Evolutionary conservation across 345 rosid genomes (phyloP).

Genomic region (Populus deltoides): DNA sequence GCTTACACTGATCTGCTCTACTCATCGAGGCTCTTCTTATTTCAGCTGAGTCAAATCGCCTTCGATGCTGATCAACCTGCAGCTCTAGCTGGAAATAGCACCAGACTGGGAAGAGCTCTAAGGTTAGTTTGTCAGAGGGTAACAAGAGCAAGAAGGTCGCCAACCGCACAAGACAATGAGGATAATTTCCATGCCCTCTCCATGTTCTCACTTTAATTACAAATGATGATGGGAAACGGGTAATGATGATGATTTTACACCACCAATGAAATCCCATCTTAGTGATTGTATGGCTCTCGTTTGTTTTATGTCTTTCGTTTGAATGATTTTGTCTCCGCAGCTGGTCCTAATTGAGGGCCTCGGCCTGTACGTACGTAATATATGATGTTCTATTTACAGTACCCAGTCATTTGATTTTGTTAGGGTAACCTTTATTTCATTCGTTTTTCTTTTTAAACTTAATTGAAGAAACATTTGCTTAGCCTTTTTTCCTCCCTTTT

Average conservation of each 20-base stretch:
- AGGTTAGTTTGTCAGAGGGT: conserved; percentile 27
- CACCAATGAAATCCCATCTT: background rate
- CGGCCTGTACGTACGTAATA: background rate
- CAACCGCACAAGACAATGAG: conserved; percentile 13
- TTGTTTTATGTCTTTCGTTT: background rate
- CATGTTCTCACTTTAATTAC: conserved; percentile 26
- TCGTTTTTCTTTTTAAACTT: no score
- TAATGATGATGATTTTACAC: background rate
- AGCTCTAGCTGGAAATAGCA: background rate
- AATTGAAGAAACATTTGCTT: no score
- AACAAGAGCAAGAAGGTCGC: conserved; percentile 15
- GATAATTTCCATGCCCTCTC: conserved; percentile 36
- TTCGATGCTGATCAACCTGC: conserved; percentile 6
- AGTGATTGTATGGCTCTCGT: background rate
- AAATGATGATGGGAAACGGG: background rate
- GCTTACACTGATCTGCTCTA: conserved; percentile 15
- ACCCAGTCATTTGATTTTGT: no score
- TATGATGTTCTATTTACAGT: no score
- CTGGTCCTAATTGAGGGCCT: background rate
- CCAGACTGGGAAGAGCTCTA: conserved; percentile 25
- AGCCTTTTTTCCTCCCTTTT: no score
- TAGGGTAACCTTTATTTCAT: no score
- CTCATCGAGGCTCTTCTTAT: conserved; percentile 31
- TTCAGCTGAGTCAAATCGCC: conserved; percentile 32
- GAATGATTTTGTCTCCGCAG: background rate